phyloP scores from a whole-genome alignment of 2,329 filamentous ascomycete genomes.

The Pyrenophora seminiperda region DNA sequence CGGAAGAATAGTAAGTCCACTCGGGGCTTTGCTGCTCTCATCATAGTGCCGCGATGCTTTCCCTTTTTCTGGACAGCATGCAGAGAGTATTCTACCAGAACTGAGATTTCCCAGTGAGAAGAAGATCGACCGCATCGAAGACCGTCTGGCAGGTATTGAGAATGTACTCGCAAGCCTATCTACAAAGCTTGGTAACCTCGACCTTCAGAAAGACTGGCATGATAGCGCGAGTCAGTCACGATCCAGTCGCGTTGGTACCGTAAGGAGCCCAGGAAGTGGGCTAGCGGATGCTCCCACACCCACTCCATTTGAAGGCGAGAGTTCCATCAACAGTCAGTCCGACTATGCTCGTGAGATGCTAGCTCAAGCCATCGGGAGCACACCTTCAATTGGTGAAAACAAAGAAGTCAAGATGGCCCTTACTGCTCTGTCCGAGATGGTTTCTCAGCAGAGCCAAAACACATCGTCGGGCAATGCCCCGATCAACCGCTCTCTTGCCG shows the following conservation, averaged over 20 bases:
- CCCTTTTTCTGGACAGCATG: no score
- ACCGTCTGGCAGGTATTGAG: conserved; percentile 57
- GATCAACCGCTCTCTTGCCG: conserved; percentile 32
- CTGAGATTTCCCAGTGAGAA: conserved; percentile 50
- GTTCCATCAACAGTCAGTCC: conserved; percentile 56
- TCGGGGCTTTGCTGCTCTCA: not conserved
- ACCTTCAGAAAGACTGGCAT: conserved; percentile 26
- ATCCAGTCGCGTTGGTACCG: conserved; percentile 24
- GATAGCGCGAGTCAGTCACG: conserved; percentile 35
- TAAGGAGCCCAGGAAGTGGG: conserved; percentile 21
- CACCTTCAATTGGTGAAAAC: conserved; percentile 42
- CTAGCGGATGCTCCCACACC: conserved; percentile 33
- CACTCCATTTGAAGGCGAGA: conserved; percentile 56
- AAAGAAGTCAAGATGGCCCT: conserved; percentile 42
- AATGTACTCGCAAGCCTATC: conserved; percentile 47
- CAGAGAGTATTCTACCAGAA: not conserved
- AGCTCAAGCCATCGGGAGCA: conserved; percentile 47
- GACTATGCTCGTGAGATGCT: conserved; percentile 54
- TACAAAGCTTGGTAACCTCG: conserved; percentile 34
- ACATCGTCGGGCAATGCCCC: conserved; percentile 23
- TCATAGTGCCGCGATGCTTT: no score
- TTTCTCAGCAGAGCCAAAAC: conserved; percentile 33
- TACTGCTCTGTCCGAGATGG: conserved; percentile 40
- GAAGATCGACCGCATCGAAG: conserved; percentile 60
- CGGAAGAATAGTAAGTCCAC: conserved; percentile 45